Conservation (phyloP, 768 basidiomycete genomes). For the Amanita jacksonii region DNA sequence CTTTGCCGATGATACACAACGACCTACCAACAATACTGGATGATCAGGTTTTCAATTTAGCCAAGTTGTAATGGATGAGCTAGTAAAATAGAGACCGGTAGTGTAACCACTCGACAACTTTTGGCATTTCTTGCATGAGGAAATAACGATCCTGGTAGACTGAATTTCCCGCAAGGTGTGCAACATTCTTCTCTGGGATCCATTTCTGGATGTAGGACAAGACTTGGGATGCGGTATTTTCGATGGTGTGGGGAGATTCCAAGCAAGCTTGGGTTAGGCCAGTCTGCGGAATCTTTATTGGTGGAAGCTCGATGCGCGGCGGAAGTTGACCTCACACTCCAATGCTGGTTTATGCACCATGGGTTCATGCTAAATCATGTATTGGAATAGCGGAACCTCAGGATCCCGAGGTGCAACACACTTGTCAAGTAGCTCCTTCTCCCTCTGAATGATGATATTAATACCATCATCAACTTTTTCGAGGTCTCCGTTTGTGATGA, state of each 20-base stretch:
- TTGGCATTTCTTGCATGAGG: slow-evolving; percentile 71
- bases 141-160: slow-evolving; percentile 77
- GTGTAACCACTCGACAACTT: slow-evolving; percentile 69
- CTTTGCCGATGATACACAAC: too few relatives aligned
- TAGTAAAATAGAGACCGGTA: slow-evolving; percentile 44
- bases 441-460: slow-evolving; percentile 62
- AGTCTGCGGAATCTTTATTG: slow-evolving; percentile 35
- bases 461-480: slow-evolving; percentile 76
- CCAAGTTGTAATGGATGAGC: background rate
- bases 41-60: background rate
- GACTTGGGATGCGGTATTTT: slow-evolving; percentile 50
- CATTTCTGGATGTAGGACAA: slow-evolving; percentile 77
- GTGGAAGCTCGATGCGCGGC: background rate
- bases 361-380: slow-evolving; percentile 57
- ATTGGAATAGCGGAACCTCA: background rate
- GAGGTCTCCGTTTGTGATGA: slow-evolving; percentile 83
- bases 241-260: slow-evolving; percentile 52
- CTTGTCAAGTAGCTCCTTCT: slow-evolving; percentile 63
- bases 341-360: slow-evolving; percentile 84
- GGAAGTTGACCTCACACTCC: slow-evolving; percentile 35
- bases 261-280: slow-evolving; percentile 79
- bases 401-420: slow-evolving; percentile 27
- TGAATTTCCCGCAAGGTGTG: slow-evolving; percentile 78
- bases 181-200: slow-evolving; percentile 57
- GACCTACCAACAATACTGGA: slow-evolving; percentile 61